Base-by-base conservation (phyloP, 768 basidiomycete genomes). In the Pleurotus ostreatus region DNA sequence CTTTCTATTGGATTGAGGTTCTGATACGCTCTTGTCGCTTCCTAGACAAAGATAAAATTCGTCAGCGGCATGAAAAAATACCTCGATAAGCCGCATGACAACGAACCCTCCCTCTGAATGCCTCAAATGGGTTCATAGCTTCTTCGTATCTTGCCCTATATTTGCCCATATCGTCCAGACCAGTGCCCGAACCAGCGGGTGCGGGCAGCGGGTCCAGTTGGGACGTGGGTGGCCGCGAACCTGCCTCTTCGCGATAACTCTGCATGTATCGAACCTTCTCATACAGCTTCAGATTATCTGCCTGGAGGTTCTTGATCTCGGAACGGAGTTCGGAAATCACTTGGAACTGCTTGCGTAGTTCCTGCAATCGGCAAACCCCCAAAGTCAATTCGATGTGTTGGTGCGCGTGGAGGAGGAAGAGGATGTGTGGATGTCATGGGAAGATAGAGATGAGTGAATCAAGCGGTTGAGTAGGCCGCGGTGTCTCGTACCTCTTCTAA, bases 221-320 rank as follows among this genome's bases (percentile, higher is more conserved):
- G 20, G 84, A 82, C 15, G 75, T 74, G 12, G 82, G 78, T 13
- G 78, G 78, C 40, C 83, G 76, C 26, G 73, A 73, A 9, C 74
- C 77, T 25, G 80, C 73, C 23, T 92, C 89, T 65, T 94, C 91
- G 15, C 91, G 82, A 65, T 98, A 99, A 59, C 89, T 92, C 69
- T 98, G 95, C 87, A 98, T 97, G 68, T 98, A 98, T 59, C 95
- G 86, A 51, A 98, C 95, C 75, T 98, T 99, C 72, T 98, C 97
- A 71, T 98, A 98, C 58, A 98, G 75, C 70, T 99, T 98, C 45
- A 99, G 82, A 68, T 98, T 99, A 71, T 98, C 97, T 1, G 86
- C 79, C 71, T 98, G 96, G 39, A 99, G 78, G 55, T 83, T 84
- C 69, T 95, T 94, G 72, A 94, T 86, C 71, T 98, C 97, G 22